Conservation (phyloP, 768 basidiomycete genomes). For the Mycena haematopus region DNA sequence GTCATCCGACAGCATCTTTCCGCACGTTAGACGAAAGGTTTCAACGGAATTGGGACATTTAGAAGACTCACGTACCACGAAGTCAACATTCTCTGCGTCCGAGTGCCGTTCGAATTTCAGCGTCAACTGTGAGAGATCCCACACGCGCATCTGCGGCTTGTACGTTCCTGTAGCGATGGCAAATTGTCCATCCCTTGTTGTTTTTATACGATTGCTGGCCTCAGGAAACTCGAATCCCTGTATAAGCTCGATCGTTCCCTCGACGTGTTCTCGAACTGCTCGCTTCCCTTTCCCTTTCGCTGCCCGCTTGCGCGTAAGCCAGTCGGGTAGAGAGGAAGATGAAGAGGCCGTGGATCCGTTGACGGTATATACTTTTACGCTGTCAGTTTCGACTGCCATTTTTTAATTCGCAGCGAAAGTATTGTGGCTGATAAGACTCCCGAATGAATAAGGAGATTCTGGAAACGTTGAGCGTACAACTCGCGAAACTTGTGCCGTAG, state of each 20-base stretch:
- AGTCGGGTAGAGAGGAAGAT: conserved; percentile 92
- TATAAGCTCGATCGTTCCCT: conserved; percentile 88
- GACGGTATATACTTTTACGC: conserved; percentile 92
- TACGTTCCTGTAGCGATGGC: conserved; percentile 95
- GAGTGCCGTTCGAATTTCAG: conserved; percentile 96
- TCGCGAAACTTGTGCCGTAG: no score
- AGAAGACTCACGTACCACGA: conserved; percentile 81
- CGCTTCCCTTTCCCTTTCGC: conserved; percentile 70
- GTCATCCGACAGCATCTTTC: conserved; percentile 91
- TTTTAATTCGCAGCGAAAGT: not conserved
- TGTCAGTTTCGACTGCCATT: conserved; percentile 44
- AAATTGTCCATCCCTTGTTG: conserved; percentile 91
- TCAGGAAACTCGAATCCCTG: conserved; percentile 98
- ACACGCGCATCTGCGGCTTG: conserved; percentile 96
- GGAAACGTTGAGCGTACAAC: no score
- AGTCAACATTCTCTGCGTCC: conserved; percentile 97
- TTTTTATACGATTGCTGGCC: conserved; percentile 89
- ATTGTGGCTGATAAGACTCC: conserved; percentile 10
- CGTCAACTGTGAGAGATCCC: conserved; percentile 91
- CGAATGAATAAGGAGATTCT: conserved; percentile 24
- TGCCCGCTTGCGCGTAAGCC: conserved; percentile 80
- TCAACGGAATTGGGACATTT: not conserved
- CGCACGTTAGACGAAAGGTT: not conserved
- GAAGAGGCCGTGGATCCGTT: conserved; percentile 90
- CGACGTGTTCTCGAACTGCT: conserved; percentile 71